Base-by-base conservation (phyloP, 202 grass and related monocot species). In the Dendrocalamus latiflorus region DNA sequence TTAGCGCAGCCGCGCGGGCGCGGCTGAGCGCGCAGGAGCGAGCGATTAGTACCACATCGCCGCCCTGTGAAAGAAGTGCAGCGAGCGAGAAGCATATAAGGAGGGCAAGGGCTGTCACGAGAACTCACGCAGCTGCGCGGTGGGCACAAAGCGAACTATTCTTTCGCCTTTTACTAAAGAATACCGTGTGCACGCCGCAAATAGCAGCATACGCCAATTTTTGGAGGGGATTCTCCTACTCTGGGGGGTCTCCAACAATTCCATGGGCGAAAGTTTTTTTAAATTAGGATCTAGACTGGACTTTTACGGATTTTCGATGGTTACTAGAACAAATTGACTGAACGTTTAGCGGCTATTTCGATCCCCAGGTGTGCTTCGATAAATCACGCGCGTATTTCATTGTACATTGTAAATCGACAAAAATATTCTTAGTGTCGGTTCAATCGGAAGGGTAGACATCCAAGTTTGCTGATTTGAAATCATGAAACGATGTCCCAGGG, bases 81-180 rank as follows among this genome's bases (percentile, higher is more conserved):
- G 5, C 17, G 11, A 15, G 4, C 17, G 33, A 10, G 0, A 20
- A 0, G 1, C 10, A 84, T 80, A 88, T 16, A 39, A 68, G 0
- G 10, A 39, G 55, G 10, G 15, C 0, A 20, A 13, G 14, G 45
- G 25, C 36, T 0, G 0, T 20, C 0, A 0, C 0, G 0, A 0
- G 0, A 6, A 54, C 1, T 4, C 61, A 89, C 69, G 76, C 76
- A 84, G 76, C 81, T 84, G 81, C 81, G 76, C 62, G 81, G 76
- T 84, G 81, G 24, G 33, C 86, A 78, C 61, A 88, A 72, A 88
- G 81, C 81, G 76, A 89, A 81, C 70, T 85, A 85, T 88, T 84
- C 78, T 84, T 88, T 88, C 81, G 86, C 86, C 75, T 88, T 84
- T 84, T 88, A 88, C 75, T 88, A 74, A 80, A 84, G 68, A 80